Base-by-base conservation (phyloP, 2,329 filamentous ascomycete species). In the Ceratocystis huliohia region DNA sequence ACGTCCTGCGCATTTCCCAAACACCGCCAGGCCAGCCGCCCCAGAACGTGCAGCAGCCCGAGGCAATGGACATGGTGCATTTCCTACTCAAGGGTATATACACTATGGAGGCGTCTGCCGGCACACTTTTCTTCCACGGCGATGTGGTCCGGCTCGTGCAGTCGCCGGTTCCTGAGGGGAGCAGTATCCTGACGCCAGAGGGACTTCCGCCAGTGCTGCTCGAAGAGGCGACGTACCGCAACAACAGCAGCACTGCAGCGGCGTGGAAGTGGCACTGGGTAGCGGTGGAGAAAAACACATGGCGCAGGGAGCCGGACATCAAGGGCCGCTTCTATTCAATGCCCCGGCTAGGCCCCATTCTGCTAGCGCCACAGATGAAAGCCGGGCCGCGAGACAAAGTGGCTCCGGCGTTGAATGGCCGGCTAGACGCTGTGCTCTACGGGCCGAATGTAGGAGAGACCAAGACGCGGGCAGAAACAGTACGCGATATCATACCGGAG, bases 301-400 rank as follows among this genome's bases (percentile, higher is more conserved):
- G 77, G 57, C 71, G 82, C 22, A 76, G 79, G 68, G 81, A 83
- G 70, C 71, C 72, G 15, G 75, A 76, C 25, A 76, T 84, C 63
- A 76, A 77, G 67, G 82, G 82, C 63, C 76, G 82, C n/a, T 84
- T 84, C 74, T 84, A 85, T 73, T 79, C 82, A 17, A 80, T 80
- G n/a, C 74, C 78, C 67, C 76, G 78, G 67, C 75, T 85, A 45
- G 79, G 82, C 73, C 77, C 77, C 17, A 77, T 83, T 65, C 74
- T 84, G 65, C 76, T 80, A 50, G 74, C 75, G 8, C 71, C 70
- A 1, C 73, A 72, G 4, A 78, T 77, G 67, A 72, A 78, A 50
- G 72, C 73, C 3, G 74, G 76, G 17, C 69, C 79, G 44, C 62
- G 65, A 10, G 65, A 66, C 44, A 66, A 66, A 37, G 59, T 64